Evolutionary conservation across 805 yeast species (phyloP).

Genomic region (Huiozyma naganishii): DNA sequence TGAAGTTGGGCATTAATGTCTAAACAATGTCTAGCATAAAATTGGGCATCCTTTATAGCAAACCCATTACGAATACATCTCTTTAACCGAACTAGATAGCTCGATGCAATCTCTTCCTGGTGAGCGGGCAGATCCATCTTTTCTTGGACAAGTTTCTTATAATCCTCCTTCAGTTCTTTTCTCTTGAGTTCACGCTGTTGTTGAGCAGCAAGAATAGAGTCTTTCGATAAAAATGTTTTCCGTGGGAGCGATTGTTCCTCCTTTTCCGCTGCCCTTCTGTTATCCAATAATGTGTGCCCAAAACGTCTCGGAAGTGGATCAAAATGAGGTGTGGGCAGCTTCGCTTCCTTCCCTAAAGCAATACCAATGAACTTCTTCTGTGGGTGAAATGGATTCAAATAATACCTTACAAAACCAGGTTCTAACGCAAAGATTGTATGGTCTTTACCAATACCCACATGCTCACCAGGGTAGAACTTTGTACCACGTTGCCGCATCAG

Average conservation of each 20-base stretch:
- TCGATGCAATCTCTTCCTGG: constrained; percentile 31
- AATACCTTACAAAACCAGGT: constrained; percentile 87
- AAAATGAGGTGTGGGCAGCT: constrained; percentile 82
- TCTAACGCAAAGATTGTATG: constrained; percentile 86
- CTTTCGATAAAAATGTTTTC: constrained; percentile 51
- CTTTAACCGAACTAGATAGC: constrained; percentile 44
- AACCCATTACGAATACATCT: constrained; percentile 53
- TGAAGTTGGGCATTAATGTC: constrained; percentile 31
- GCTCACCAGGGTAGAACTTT: constrained; percentile 87
- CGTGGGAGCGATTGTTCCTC: constrained; percentile 58
- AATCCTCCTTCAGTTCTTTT: constrained; percentile 20
- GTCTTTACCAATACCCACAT: constrained; percentile 81
- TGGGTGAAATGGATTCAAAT: constrained; percentile 94
- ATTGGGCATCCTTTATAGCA: constrained; percentile 42
- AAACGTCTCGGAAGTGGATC: constrained; percentile 80
- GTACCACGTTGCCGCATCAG: constrained; percentile 93
- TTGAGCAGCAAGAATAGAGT: constrained; percentile 35
- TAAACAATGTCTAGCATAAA: constrained; percentile 44
- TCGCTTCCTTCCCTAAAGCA: constrained; percentile 51
- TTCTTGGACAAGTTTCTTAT: constrained; percentile 19
- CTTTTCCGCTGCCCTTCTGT: constrained; percentile 33
- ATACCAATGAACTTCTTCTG: constrained; percentile 83
- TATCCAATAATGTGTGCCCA: constrained; percentile 55
- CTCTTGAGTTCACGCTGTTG: constrained; percentile 35
- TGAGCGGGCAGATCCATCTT: constrained; percentile 15